phyloP scores from a whole-genome alignment of 2,329 filamentous ascomycete genomes.

The Chaetomium olivaceum region DNA sequence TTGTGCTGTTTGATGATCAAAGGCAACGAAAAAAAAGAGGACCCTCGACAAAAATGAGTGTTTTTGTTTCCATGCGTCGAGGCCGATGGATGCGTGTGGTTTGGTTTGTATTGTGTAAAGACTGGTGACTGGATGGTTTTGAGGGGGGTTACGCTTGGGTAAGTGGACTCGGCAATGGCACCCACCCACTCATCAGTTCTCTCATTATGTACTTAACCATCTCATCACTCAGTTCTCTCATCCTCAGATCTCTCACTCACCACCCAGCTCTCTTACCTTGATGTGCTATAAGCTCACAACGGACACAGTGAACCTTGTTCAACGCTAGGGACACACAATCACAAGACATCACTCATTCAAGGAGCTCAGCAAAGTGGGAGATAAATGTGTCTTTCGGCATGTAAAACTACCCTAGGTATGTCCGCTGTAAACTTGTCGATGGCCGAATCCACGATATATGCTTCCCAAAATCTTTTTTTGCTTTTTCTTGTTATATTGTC shows the following conservation, averaged over 20 bases:
- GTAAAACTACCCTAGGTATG: slow-evolving; percentile 12
- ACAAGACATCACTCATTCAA: background rate
- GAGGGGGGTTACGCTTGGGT: too few relatives aligned
- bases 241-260: too few relatives aligned
- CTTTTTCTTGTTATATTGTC: slow-evolving; percentile 3
- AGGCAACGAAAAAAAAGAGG: background rate
- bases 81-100: background rate
- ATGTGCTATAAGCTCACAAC: background rate
- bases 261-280: too few relatives aligned
- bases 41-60: too few relatives aligned
- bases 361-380: background rate
- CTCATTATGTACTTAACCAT: too few relatives aligned
- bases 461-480: slow-evolving; percentile 14
- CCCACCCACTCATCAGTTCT: too few relatives aligned
- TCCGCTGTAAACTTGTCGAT: slow-evolving; percentile 16
- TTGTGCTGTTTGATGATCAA: background rate
- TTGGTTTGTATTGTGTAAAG: background rate
- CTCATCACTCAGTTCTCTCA: too few relatives aligned
- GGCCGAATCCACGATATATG: slow-evolving; percentile 20
- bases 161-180: too few relatives aligned
- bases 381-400: slow-evolving; percentile 19
- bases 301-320: too few relatives aligned
- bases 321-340: background rate
- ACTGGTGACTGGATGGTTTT: background rate
- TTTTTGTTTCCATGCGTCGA: background rate